Base-by-base conservation (phyloP, 2,329 filamentous ascomycete species). In the Aureobasidium leucospermi region DNA sequence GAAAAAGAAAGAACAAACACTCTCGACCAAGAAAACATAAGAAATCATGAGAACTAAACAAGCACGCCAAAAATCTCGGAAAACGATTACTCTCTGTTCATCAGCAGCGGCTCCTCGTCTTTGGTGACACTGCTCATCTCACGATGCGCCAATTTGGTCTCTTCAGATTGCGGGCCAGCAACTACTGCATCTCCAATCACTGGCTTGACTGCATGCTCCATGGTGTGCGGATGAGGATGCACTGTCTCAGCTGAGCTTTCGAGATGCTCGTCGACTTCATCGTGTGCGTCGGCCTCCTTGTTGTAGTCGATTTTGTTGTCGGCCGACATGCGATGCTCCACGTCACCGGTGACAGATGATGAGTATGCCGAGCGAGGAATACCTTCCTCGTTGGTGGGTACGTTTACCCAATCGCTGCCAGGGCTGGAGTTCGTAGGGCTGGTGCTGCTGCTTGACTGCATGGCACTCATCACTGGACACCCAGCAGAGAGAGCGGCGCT, bases 161-260 rank as follows among this genome's bases (percentile, higher is more conserved):
- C 71, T 34, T 70, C 64, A 29, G 65, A 67, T 28, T 63, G 61
- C 9, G 69, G 63, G 15, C 67, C 62, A n/a, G 67, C 66, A 5
- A 67, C 73, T 13, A 73, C 70, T 23, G 72, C 73, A 55, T 75
- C 68, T 28, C 73, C 73, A 19, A 69, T 61, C 6, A 56, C 60
- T 6, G 71, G 70, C 41, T 66, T 58, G 29, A 74, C 67, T 0
- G 63, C 59, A 43, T 67, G 52, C 61, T 73, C 71, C 62, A 67
- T 68, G 41, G 69, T 65, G 52, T 72, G 65, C 29, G 70, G 66
- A 49, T 73, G 67, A 56, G 69, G 71, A 60, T 75, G 70, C 2
- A 73, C 68, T 10, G 64, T 29, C 29, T 67, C 65, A 16, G 68
- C 59, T 6, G 69, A 58, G 23, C 63, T 43, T 38, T 67, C 67